Percentiles rank a stretch among this genome's conserved stretches.
Evolutionary conservation across 2,329 filamentous ascomycete species (phyloP).

Genomic region (Fusarium lyarnte): DNA sequence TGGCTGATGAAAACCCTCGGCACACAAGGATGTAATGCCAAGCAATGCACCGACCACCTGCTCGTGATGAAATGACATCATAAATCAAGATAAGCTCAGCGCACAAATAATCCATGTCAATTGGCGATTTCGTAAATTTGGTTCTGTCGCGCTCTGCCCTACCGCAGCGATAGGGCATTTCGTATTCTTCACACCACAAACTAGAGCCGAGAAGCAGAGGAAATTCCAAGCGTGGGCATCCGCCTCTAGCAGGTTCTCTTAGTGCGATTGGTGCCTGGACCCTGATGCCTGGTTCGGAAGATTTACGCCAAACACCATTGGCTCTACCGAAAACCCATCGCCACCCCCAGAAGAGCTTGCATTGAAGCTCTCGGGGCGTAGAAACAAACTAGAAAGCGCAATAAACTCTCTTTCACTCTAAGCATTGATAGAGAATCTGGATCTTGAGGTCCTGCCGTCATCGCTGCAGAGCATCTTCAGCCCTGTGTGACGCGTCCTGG

Average conservation of each 20-base stretch:
- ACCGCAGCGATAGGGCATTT: not conserved
- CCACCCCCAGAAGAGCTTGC: not conserved
- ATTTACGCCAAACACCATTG: not conserved
- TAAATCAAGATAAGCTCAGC: not conserved
- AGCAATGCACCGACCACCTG: not conserved
- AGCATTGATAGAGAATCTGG: fast-evolving
- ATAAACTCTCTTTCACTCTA: not conserved
- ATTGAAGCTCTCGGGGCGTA: not conserved
- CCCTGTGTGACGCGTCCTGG: conserved; percentile 13
- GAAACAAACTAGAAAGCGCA: not conserved
- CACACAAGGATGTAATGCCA: not conserved
- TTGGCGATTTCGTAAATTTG: not conserved
- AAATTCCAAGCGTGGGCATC: not conserved
- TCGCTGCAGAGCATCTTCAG: not conserved
- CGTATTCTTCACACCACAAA: no score
- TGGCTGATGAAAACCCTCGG: not conserved
- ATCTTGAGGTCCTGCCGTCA: not conserved
- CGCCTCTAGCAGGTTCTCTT: not conserved
- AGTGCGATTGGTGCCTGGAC: not conserved
- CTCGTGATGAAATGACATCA: not conserved
- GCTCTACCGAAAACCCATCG: not conserved
- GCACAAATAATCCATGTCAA: not conserved
- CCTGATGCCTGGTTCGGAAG: conserved; percentile 3
- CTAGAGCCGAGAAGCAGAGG: not conserved
- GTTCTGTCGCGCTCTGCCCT: no score